phyloP scores from a whole-genome alignment of 2,329 filamentous ascomycete genomes.

The Pseudogymnoascus sp. region DNA sequence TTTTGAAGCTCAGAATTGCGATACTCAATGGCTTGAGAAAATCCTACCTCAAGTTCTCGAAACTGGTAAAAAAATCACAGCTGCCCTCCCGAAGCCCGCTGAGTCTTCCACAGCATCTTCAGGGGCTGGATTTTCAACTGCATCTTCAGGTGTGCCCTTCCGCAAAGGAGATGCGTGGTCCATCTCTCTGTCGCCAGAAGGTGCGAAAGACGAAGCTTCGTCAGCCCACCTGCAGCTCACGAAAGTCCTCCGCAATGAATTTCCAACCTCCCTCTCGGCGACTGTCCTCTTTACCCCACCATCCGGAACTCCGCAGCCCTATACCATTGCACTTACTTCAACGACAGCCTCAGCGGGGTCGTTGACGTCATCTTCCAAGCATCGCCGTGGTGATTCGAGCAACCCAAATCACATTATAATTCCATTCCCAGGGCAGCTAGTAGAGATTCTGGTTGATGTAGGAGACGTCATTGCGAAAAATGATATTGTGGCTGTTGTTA shows the following conservation, averaged over 20 bases:
- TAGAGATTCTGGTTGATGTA: conserved; percentile 48
- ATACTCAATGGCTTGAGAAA: conserved; percentile 50
- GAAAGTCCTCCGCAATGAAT: conserved; percentile 49
- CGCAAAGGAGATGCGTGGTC: conserved; percentile 52
- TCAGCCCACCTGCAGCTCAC: conserved; percentile 46
- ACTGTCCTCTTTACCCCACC: conserved; percentile 40
- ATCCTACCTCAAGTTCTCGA: conserved; percentile 32
- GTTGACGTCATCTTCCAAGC: conserved; percentile 37
- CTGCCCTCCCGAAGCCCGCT: conserved; percentile 28
- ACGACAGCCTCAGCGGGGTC: conserved; percentile 41
- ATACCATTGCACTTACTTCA: conserved; percentile 32
- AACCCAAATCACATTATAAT: conserved; percentile 46
- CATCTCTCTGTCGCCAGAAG: conserved; percentile 34
- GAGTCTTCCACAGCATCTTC: conserved; percentile 12
- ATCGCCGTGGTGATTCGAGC: conserved; percentile 40
- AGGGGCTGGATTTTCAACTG: background rate
- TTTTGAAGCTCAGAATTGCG: conserved; percentile 39
- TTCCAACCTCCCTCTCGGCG: conserved; percentile 45
- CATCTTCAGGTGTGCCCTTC: conserved; percentile 36
- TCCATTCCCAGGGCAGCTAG: conserved; percentile 49
- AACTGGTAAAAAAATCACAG: conserved; percentile 26
- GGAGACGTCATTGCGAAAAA: conserved; percentile 41
- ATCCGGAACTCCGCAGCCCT: conserved; percentile 36
- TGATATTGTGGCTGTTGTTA: conserved; percentile 49
- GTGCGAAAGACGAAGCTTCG: conserved; percentile 18